Evolutionary conservation across 441 rosid species (phyloP).

Genomic region (Gossypium davidsonii): DNA sequence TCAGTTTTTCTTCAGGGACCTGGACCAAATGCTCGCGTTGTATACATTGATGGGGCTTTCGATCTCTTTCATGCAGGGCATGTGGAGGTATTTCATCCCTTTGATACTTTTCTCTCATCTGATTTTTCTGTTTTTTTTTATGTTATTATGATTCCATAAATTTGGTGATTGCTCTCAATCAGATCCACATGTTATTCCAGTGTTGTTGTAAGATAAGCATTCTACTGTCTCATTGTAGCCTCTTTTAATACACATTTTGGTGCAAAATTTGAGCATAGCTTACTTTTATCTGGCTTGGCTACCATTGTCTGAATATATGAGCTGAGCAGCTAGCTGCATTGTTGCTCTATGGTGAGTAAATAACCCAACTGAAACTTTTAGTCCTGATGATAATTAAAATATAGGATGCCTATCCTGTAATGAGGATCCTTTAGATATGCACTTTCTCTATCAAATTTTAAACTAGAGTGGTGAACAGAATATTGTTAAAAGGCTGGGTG

Average conservation of each 20-base stretch:
- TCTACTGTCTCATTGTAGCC: neutral
- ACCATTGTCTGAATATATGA: neutral
- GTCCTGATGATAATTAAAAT: neutral
- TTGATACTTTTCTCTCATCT: neutral
- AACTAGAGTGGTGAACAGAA: neutral
- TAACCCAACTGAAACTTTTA: neutral
- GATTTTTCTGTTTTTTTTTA: neutral
- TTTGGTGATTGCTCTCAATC: neutral
- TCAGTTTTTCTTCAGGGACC: slow-evolving; percentile 55
- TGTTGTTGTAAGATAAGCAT: neutral
- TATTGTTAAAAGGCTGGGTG: neutral
- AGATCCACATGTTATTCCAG: neutral
- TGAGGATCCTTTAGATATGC: neutral
- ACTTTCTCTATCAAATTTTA: neutral
- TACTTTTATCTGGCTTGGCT: neutral
- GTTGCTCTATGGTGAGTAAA: neutral
- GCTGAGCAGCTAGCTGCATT: neutral
- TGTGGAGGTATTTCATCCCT: slow-evolving; percentile 58
- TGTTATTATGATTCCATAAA: neutral
- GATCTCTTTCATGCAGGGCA: slow-evolving; percentile 98
- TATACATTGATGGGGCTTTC: slow-evolving; percentile 86
- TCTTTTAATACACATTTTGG: neutral
- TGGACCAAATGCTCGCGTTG: slow-evolving; percentile 69
- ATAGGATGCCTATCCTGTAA: neutral
- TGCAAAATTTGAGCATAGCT: neutral